phyloP scores from a whole-genome alignment of 129 eudicot genomes.

The Oenanthe sinensis region DNA sequence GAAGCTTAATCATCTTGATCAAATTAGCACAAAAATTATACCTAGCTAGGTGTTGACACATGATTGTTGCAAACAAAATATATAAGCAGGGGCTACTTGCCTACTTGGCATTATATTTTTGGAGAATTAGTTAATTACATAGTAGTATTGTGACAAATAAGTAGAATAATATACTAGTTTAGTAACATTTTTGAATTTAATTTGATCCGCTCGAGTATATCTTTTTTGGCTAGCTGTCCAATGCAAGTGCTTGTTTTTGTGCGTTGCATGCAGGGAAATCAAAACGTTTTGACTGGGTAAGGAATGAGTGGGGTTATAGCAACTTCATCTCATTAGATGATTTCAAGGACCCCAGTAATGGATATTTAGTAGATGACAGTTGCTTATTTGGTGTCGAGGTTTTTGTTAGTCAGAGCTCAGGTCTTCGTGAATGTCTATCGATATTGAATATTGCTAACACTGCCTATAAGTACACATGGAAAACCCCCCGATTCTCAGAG shows the following conservation, averaged over 20 bases:
- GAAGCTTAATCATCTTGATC: neutral
- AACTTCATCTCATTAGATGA: neutral
- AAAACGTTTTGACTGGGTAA: constrained; percentile 5
- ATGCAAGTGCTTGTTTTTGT: neutral
- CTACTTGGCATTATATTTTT: no score
- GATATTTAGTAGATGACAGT: constrained; percentile 7
- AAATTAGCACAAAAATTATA: no score
- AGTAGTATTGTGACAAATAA: no score
- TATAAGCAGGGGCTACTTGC: neutral
- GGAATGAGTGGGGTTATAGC: neutral
- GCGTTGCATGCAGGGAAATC: neutral
- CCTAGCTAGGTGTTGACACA: neutral
- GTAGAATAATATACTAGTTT: no score
- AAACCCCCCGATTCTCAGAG: neutral
- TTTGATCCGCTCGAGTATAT: neutral
- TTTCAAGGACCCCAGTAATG: neutral
- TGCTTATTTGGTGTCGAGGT: constrained; percentile 14
- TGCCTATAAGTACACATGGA: neutral
- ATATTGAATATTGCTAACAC: neutral
- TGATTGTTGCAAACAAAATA: neutral
- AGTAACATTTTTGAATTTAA: no score
- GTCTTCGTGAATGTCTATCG: neutral
- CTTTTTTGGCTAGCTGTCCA: neutral
- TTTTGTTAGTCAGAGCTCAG: constrained; percentile 9
- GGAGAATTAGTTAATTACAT: no score